phyloP scores from a whole-genome alignment of 139 green algal genomes.

The Asterochloris erici region DNA sequence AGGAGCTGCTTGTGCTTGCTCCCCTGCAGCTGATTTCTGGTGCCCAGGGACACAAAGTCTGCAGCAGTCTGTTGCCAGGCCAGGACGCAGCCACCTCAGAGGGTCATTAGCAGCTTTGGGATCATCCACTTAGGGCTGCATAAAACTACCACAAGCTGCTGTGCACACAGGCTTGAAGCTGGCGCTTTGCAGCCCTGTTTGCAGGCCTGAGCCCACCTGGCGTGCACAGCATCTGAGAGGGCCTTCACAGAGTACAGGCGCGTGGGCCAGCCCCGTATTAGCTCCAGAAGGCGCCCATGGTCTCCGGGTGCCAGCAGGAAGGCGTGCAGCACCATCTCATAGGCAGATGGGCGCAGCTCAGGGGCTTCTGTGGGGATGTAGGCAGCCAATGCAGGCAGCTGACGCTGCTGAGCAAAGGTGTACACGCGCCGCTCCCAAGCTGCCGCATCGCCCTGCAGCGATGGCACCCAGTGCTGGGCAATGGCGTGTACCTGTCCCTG shows the following conservation, averaged over 20 bases:
- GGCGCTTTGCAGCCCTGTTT: background rate
- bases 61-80: too few relatives aligned
- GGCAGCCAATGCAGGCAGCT: constrained; percentile 72
- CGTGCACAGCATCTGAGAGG: constrained; percentile 21
- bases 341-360: constrained; percentile 54
- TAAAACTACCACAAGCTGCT: too few relatives aligned
- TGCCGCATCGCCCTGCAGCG: constrained; percentile 24
- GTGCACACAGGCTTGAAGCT: background rate
- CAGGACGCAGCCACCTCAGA: too few relatives aligned
- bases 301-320: constrained; percentile 49
- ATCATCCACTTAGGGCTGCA: too few relatives aligned
- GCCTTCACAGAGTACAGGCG: constrained; percentile 29
- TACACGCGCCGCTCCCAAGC: constrained; percentile 77
- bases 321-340: constrained; percentile 79
- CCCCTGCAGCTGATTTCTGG: too few relatives aligned
- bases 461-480: background rate
- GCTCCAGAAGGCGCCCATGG: constrained; percentile 57
- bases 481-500: too few relatives aligned
- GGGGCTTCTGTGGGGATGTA: constrained; percentile 74
- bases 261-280: constrained; percentile 52
- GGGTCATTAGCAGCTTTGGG: too few relatives aligned
- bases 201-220: background rate
- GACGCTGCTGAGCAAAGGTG: constrained; percentile 62
- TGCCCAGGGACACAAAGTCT: too few relatives aligned
- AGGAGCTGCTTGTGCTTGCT: too few relatives aligned